Evolutionary conservation across 2,329 filamentous ascomycete genomes (phyloP).

Genomic region (Talaromyces sp.): DNA sequence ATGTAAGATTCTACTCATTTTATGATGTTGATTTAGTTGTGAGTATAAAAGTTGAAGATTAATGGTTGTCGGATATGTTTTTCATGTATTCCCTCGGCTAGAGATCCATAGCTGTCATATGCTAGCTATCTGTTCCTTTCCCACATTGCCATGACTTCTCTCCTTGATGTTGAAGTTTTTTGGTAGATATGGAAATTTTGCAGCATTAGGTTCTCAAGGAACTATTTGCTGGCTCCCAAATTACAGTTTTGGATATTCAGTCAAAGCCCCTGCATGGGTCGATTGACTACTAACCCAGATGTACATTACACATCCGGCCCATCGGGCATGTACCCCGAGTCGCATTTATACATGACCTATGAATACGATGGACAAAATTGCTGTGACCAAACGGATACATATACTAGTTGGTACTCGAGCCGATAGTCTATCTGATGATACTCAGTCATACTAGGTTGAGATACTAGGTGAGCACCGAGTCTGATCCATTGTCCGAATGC

Average conservation of each 20-base stretch:
- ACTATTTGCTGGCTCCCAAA: background rate
- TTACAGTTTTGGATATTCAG: background rate
- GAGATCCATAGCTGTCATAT: background rate
- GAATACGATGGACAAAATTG: too few relatives aligned
- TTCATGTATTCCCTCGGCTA: constrained; percentile 2
- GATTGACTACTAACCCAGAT: too few relatives aligned
- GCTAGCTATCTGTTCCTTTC: background rate
- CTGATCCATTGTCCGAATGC: constrained; percentile 12
- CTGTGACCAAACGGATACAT: background rate
- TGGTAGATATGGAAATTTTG: background rate
- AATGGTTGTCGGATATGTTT: background rate
- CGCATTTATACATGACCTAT: background rate
- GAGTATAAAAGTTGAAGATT: background rate
- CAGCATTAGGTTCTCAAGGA: background rate
- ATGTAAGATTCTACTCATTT: background rate
- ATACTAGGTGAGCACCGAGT: background rate
- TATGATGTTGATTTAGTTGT: background rate
- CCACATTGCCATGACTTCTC: background rate
- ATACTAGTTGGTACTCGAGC: background rate
- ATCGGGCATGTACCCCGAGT: background rate
- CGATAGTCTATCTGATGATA: background rate
- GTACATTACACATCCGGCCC: too few relatives aligned
- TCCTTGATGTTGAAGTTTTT: background rate
- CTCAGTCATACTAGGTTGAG: constrained; percentile 4
- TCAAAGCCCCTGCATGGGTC: background rate